Evolutionary conservation across 345 rosid genomes (phyloP).

Genomic region (Microcos paniculata): DNA sequence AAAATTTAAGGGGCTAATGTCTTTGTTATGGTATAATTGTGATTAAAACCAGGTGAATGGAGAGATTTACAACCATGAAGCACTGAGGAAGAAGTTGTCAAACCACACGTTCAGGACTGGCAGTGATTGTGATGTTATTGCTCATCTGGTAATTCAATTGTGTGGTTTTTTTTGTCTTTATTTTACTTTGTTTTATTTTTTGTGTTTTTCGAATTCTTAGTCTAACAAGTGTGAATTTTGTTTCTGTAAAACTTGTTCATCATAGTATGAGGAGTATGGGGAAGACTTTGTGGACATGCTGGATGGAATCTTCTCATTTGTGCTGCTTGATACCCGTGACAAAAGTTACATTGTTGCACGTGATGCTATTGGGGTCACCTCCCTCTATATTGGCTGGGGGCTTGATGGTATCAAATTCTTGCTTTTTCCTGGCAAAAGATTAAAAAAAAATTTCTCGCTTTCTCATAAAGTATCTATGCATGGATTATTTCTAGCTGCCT

Average conservation of each 20-base stretch:
- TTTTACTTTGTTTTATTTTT: not conserved
- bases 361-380: constrained; percentile 91
- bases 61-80: constrained; percentile 93
- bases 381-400: constrained; percentile 96
- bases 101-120: constrained; percentile 82
- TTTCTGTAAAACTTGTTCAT: not conserved
- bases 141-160: constrained; percentile 63
- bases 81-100: constrained; percentile 56
- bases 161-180: too few species aligned
- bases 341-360: constrained; percentile 87
- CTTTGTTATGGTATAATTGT: not conserved
- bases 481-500: not conserved
- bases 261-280: constrained; percentile 86
- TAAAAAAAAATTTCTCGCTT: too few species aligned
- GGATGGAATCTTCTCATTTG: constrained; percentile 95
- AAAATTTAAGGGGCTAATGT: not conserved
- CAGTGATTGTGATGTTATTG: constrained; percentile 93
- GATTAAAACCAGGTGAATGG: constrained; percentile 68
- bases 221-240: not conserved
- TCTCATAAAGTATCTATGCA: not conserved
- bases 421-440: too few species aligned
- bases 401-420: constrained; percentile 53
- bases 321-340: constrained; percentile 78
- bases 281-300: constrained; percentile 80
- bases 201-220: not conserved